Evolutionary conservation across 75 land plant genomes (phyloP).

Genomic region (Pinus albicaulis): DNA sequence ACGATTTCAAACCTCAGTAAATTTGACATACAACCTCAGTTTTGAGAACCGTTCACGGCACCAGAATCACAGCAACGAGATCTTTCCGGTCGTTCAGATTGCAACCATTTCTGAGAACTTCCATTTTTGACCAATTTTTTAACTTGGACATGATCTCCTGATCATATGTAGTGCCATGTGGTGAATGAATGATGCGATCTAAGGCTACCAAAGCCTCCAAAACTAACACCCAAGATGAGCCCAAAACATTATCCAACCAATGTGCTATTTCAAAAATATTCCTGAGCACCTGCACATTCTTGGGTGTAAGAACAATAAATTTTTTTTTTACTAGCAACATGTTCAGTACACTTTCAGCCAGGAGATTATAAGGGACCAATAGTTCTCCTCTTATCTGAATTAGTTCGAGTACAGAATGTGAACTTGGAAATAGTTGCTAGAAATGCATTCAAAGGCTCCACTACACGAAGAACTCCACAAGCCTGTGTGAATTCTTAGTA

Average conservation of each 20-base stretch:
- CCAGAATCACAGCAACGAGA: too few relatives aligned
- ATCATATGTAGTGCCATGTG: conserved; percentile 93
- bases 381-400: conserved; percentile 62
- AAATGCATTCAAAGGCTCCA: conserved; percentile 93
- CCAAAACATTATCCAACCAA: conserved; percentile 83
- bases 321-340: conserved; percentile 55
- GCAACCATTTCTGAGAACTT: too few relatives aligned
- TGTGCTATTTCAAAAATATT: conserved; percentile 97
- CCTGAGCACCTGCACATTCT: conserved; percentile 96
- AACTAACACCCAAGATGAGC: conserved; percentile 93
- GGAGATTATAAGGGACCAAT: conserved; percentile 48
- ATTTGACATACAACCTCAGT: too few relatives aligned
- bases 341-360: conserved; percentile 62
- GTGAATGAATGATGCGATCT: conserved; percentile 92
- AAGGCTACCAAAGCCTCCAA: conserved; percentile 89
- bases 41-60: too few relatives aligned
- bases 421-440: conserved; percentile 92
- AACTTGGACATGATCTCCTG: too few relatives aligned
- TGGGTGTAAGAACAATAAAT: conserved; percentile 73
- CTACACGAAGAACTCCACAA: conserved; percentile 88
- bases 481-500: conserved; percentile 99
- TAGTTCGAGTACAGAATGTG: conserved; percentile 63
- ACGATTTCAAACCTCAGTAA: too few relatives aligned
- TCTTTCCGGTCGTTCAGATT: too few relatives aligned
- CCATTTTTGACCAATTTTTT: too few relatives aligned